Conservation (phyloP, 768 basidiomycete species). For the Kwoniella pini region DNA sequence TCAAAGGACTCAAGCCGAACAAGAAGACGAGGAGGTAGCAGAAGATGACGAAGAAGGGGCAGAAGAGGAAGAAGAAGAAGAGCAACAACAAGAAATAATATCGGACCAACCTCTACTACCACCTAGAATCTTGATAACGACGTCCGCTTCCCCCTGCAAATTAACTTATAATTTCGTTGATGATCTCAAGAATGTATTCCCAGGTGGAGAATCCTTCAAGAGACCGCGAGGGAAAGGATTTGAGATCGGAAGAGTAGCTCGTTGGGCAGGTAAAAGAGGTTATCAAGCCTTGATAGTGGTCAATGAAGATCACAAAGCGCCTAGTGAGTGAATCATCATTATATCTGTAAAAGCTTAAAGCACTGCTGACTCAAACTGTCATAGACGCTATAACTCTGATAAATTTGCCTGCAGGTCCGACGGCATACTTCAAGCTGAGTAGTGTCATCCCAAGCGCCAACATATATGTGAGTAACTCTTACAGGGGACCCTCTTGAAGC, state of each 20-base stretch:
- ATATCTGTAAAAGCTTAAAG: background rate
- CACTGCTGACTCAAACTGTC: background rate
- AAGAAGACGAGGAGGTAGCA: constrained; percentile 21
- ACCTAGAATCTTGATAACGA: constrained; percentile 88
- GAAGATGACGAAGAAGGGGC: constrained; percentile 58
- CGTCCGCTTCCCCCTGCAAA: constrained; percentile 83
- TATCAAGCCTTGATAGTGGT: constrained; percentile 89
- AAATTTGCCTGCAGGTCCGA: constrained; percentile 86
- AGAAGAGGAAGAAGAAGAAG: constrained; percentile 30
- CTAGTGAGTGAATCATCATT: constrained; percentile 66
- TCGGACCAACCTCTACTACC: constrained; percentile 59
- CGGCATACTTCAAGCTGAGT: constrained; percentile 91
- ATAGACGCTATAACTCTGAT: constrained; percentile 89
- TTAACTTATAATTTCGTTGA: constrained; percentile 89
- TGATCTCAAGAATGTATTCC: constrained; percentile 83
- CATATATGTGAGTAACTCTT: constrained; percentile 67
- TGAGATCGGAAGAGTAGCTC: constrained; percentile 84
- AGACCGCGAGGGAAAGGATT: constrained; percentile 86
- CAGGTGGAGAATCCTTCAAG: constrained; percentile 84
- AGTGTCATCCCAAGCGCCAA: constrained; percentile 81
- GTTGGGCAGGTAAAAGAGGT: constrained; percentile 86
- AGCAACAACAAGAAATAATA: constrained; percentile 40
- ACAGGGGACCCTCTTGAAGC: background rate
- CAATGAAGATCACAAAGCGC: constrained; percentile 91
- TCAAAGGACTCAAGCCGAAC: constrained; percentile 3